Evolutionary conservation across 352 stramenopile genomes (phyloP), one percentile per base, ranked within the genome.

Genomic region (Phytophthora vignae): DNA sequence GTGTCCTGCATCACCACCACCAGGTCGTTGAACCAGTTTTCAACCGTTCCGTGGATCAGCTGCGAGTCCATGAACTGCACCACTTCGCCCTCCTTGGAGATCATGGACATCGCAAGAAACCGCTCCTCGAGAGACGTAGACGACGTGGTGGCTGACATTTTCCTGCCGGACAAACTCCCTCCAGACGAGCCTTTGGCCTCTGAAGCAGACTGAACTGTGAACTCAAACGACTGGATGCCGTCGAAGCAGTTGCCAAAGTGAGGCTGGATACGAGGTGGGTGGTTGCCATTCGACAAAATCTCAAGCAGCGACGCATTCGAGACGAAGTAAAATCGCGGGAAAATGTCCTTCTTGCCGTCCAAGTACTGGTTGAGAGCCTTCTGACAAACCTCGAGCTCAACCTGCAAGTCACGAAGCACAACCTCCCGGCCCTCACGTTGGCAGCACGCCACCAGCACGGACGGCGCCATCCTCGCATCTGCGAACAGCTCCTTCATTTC

Each of bases 251-350:
- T 94, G 9, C 90, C 90, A 48, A 98, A 88, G 67, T 98, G 93
- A 11, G 90, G 89, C 70, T 96, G 84, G 19, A 98, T 84, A 8
- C 91, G 90, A 3, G 88, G 84, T 9, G 94, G 94, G 2, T 75
- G 67, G 53, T 95, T 98, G 5, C 96, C 96, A 76, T 99, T 98
- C 8, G 89, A 98, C 33, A 99, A 77, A 65, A 99, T 99, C 63
- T 99, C 95, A 3, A 99, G 85, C 31, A 99, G 71, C 22, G 93
- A 96, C 17, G 97, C 91, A 25, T 98, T 98, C 12, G 94, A 98
- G 36, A 99, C 93, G 65, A 99, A 99, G 66, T 99, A 99, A 69
- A 99, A 99, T n/a, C 96, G 83, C 12, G 96, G 92, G 57, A 98
- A 98, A 6, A 98, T 93, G 60, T 98, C 97, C 76, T 99, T 99